phyloP scores from a whole-genome alignment of 139 green algal species.

The Chlorella sp. region DNA sequence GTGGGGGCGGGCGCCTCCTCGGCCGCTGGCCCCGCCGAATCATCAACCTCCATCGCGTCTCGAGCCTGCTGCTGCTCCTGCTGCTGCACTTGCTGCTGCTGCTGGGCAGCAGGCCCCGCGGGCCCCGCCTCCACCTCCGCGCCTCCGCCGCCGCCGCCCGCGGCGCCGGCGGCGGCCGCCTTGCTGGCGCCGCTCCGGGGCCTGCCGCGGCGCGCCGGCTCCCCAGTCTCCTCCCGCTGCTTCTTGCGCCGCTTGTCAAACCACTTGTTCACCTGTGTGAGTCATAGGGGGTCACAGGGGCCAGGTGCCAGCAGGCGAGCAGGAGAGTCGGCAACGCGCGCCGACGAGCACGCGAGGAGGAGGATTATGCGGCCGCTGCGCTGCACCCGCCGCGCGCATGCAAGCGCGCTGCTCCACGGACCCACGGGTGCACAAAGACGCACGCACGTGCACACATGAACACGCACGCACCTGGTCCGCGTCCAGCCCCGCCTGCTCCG shows the following conservation, averaged over 20 bases:
- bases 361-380: not conserved
- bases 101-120: not conserved
- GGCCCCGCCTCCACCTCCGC: not conserved
- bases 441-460: not conserved
- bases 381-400: not conserved
- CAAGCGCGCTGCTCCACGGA: not conserved
- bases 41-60: not conserved
- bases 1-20: too few relatives aligned
- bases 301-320: not conserved
- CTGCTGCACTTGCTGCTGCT: not conserved
- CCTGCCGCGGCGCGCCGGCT: conserved; percentile 12
- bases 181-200: too few relatives aligned
- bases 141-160: not conserved
- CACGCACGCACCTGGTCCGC: not conserved
- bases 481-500: conserved; percentile 10
- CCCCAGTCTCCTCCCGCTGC: conserved; percentile 6
- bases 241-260: conserved; percentile 42
- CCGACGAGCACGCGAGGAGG: too few relatives aligned
- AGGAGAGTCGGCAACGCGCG: not conserved
- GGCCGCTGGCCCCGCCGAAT: too few relatives aligned
- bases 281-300: not conserved
- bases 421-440: not conserved
- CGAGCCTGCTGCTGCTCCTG: not conserved
- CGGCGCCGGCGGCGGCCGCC: not conserved
- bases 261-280: conserved; percentile 34